Conservation (phyloP, 164 flowering plant species). For the Warburgia ugandensis region DNA sequence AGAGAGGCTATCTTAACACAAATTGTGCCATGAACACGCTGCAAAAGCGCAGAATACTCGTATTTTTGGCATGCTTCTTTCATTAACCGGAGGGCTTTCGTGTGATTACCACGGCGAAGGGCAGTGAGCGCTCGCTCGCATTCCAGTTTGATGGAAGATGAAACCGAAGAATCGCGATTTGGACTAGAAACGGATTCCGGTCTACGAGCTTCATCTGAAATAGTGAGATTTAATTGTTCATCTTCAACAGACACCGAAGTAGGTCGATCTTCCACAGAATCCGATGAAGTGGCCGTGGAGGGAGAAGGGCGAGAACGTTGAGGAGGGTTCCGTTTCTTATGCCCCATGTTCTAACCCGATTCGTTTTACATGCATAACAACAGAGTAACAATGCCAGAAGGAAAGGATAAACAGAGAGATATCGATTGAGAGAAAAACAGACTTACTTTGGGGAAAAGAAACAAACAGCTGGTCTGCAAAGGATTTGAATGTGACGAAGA, state of each 20-base stretch:
- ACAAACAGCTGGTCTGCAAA: too few relatives aligned
- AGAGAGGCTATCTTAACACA: conserved; percentile 63
- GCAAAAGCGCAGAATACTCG: conserved; percentile 45
- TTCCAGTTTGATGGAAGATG: conserved; percentile 48
- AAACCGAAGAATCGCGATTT: too few relatives aligned
- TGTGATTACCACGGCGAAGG: conserved; percentile 80
- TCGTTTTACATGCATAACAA: conserved; percentile 26
- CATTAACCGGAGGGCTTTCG: conserved; percentile 73
- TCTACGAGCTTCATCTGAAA: background rate
- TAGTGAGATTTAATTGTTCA: conserved; percentile 1
- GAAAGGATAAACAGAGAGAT: background rate
- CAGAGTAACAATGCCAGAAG: background rate
- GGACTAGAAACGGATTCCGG: background rate
- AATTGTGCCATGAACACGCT: conserved; percentile 77
- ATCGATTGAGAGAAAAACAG: background rate
- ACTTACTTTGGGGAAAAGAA: too few relatives aligned
- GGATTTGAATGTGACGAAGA: too few relatives aligned
- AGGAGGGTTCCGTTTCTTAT: conserved; percentile 51
- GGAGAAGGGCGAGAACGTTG: conserved; percentile 15
- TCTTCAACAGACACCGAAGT: conserved; percentile 5
- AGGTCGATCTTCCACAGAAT: background rate
- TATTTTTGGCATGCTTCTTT: conserved; percentile 47
- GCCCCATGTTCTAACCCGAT: conserved; percentile 42
- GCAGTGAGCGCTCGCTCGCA: conserved; percentile 83
- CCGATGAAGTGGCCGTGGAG: background rate